phyloP scores from a whole-genome alignment of 1,139 yeast genomes.

The Sugiyamaella neomexicana region DNA sequence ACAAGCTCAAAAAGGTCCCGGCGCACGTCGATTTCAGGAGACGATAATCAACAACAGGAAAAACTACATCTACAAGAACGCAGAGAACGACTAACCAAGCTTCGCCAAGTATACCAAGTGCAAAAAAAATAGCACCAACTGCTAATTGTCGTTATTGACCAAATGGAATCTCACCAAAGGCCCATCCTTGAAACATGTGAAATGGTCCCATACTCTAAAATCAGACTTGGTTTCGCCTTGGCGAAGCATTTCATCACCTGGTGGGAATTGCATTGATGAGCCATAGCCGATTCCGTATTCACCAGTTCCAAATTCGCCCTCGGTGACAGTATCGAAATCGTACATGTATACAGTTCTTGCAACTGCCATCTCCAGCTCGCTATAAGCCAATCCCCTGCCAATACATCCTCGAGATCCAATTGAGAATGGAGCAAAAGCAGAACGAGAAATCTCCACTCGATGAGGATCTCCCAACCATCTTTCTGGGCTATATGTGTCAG shows the following conservation, averaged over 20 bases:
- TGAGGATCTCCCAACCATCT: constrained; percentile 21
- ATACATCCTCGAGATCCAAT: constrained; percentile 27
- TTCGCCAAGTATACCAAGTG: constrained; percentile 4
- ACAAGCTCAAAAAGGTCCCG: background rate
- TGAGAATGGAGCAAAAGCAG: constrained; percentile 26
- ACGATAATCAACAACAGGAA: background rate
- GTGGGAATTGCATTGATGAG: constrained; percentile 20
- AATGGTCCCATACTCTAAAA: constrained; percentile 28
- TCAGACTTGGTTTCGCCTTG: constrained; percentile 20
- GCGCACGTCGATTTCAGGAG: background rate
- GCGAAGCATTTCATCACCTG: constrained; percentile 20
- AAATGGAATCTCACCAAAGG: constrained; percentile 21
- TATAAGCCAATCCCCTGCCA: constrained; percentile 25
- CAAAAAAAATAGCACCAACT: too few relatives aligned
- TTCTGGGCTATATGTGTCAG: constrained; percentile 24
- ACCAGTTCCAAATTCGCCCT: constrained; percentile 25
- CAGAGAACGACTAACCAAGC: constrained; percentile 5
- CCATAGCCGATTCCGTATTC: constrained; percentile 24
- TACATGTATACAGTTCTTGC: constrained; percentile 24
- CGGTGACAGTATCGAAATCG: constrained; percentile 23
- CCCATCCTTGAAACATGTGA: constrained; percentile 25
- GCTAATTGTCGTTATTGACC: background rate
- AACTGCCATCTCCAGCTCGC: constrained; percentile 26
- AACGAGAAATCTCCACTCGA: constrained; percentile 20
- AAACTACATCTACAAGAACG: background rate